Evolutionary conservation across 192 early-diverging fungal species (phyloP).

Genomic region (Phlyctochytrium bullatum): DNA sequence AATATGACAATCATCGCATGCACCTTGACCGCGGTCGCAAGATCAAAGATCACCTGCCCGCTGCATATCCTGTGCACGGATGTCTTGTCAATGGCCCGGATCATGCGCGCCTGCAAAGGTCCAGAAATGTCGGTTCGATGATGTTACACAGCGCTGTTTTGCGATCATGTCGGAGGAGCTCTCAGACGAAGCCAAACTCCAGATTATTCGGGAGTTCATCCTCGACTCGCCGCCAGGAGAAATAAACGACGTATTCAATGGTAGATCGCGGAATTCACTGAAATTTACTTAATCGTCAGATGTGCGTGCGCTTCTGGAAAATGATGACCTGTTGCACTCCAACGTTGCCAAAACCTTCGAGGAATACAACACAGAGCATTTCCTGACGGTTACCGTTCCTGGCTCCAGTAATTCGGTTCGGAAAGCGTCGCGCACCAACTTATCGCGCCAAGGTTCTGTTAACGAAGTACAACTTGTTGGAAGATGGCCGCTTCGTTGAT

Average conservation of each 20-base stretch:
- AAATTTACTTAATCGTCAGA: conserved; percentile 53
- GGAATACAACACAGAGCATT: conserved; percentile 83
- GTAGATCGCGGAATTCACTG: conserved; percentile 48
- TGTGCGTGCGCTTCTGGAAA: conserved; percentile 77
- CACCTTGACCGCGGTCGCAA: conserved; percentile 71
- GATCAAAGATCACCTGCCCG: conserved; percentile 84
- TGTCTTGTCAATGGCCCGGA: conserved; percentile 33
- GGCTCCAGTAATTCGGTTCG: conserved; percentile 55
- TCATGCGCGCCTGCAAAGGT: neutral
- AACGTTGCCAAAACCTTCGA: conserved; percentile 68
- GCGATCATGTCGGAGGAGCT: neutral
- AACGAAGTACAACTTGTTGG: conserved; percentile 69
- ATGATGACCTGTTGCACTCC: conserved; percentile 70
- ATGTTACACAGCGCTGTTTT: neutral
- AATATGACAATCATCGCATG: neutral
- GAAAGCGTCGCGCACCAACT: neutral
- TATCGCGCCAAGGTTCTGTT: conserved; percentile 61
- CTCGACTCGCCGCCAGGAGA: conserved; percentile 93
- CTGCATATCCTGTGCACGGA: conserved; percentile 72
- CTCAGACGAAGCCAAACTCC: conserved; percentile 17
- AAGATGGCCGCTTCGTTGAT: conserved; percentile 68
- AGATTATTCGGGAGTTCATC: conserved; percentile 74
- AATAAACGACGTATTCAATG: conserved; percentile 94
- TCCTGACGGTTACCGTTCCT: conserved; percentile 69
- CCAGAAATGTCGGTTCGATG: neutral